Percentiles rank a stretch among this genome's conserved stretches.
These are phyloP conservation scores for Straminergon stramineum DNA, from an alignment of 225 moss, liverwort and hornwort species.

Conservation along the genomic window DNA sequence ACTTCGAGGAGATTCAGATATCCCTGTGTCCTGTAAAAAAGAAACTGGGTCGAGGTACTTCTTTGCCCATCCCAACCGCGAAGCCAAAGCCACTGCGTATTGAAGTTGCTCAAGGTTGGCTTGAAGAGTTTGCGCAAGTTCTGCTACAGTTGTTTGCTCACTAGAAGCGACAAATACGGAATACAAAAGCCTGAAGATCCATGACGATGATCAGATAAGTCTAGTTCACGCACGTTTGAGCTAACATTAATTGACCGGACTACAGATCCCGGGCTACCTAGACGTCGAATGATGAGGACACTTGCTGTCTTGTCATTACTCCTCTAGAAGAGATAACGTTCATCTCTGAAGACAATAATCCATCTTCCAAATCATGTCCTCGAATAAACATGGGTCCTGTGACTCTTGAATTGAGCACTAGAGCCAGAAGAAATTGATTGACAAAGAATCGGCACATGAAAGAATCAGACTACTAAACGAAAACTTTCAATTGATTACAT, in stretches of 20 bases:
- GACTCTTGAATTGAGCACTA: neutral
- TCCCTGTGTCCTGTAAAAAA: constrained; percentile 56
- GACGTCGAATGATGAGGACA: neutral
- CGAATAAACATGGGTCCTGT: neutral
- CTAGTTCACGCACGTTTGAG: neutral
- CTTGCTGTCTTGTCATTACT: neutral
- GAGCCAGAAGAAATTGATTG: neutral
- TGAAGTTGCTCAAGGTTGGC: constrained; percentile 85
- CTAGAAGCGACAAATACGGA: constrained; percentile 98
- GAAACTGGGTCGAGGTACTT: constrained; percentile 81
- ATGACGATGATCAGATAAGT: neutral
- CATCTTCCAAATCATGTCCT: neutral
- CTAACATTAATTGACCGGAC: neutral
- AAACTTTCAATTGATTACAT: neutral
- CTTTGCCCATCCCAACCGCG: constrained; percentile 97
- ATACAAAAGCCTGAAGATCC: constrained; percentile 74
- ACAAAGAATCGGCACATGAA: neutral
- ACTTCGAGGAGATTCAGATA: constrained; percentile 72
- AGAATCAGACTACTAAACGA: neutral
- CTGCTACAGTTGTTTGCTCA: constrained; percentile 83
- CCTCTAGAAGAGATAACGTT: neutral
- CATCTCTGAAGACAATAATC: neutral
- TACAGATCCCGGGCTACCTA: neutral
- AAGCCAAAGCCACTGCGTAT: constrained; percentile 86
- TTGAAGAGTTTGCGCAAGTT: constrained; percentile 90